phyloP scores from a whole-genome alignment of 2,329 filamentous ascomycete species.

The Fusarium pilosicola region DNA sequence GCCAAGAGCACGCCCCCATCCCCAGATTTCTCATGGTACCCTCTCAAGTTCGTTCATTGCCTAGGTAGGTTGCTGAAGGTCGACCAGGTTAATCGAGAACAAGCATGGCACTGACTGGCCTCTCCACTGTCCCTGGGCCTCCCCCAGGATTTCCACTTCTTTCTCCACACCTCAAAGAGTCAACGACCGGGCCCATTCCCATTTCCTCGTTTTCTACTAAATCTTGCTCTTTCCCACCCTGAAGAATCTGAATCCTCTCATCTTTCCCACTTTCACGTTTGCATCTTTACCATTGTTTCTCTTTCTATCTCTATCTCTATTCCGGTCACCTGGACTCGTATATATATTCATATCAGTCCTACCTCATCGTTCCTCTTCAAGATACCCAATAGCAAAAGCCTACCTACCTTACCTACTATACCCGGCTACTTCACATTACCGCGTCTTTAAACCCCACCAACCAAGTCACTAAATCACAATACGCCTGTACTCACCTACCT shows the following conservation, averaged over 20 bases:
- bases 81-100: not conserved
- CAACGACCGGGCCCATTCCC: constrained; percentile 25
- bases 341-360: constrained; percentile 10
- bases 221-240: constrained; percentile 37
- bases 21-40: constrained; percentile 2
- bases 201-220: constrained; percentile 41
- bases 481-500: constrained; percentile 16
- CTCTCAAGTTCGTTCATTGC: not conserved
- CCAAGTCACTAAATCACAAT: constrained; percentile 12
- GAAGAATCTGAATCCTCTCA: constrained; percentile 19
- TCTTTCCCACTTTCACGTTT: constrained; percentile 23
- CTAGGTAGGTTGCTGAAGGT: not conserved
- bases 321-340: not conserved
- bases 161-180: constrained; percentile 39
- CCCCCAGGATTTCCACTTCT: constrained; percentile 45
- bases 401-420: not conserved
- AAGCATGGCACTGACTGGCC: constrained; percentile 32
- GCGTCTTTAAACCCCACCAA: constrained; percentile 27
- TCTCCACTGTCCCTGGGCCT: constrained; percentile 38
- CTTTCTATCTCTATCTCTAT: not conserved
- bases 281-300: constrained; percentile 9
- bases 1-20: constrained; percentile 25
- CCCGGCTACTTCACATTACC: not conserved
- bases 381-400: constrained; percentile 21
- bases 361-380: not conserved